These are phyloP conservation scores for Wallemia hederae DNA, from an alignment of 1,284 basidiomycete genomes.

Conservation along the genomic window DNA sequence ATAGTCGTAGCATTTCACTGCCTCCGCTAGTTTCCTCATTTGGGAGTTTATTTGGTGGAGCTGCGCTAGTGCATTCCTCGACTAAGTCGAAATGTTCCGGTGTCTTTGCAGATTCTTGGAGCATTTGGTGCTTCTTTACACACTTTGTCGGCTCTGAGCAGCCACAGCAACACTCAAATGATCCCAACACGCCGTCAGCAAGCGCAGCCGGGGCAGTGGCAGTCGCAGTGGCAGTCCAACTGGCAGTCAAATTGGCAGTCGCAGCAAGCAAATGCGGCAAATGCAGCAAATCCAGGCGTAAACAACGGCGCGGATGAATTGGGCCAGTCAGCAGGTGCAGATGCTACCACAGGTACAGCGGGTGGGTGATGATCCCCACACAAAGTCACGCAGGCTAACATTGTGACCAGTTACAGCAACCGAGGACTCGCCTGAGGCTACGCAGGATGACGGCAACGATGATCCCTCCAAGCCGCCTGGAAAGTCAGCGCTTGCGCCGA, in stretches of 20 bases:
- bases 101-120: too few species aligned
- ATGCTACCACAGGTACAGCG: too few species aligned
- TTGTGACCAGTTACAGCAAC: background rate
- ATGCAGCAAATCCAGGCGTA: background rate
- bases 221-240: background rate
- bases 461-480: too few species aligned
- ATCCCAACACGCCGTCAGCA: background rate
- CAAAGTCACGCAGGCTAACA: too few species aligned
- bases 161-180: too few species aligned
- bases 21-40: background rate
- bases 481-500: background rate
- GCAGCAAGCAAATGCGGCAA: background rate
- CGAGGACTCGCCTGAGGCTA: too few species aligned
- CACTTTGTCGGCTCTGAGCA: too few species aligned
- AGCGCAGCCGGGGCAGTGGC: background rate
- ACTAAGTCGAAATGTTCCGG: background rate
- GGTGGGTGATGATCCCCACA: background rate
- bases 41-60: background rate
- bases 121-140: too few species aligned
- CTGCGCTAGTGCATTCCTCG: background rate
- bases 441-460: too few species aligned
- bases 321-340: too few species aligned
- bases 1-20: background rate
- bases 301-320: too few species aligned
- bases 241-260: background rate